phyloP scores from a whole-genome alignment of 1,139 yeast species.

The Kluyveromyces sp. region DNA sequence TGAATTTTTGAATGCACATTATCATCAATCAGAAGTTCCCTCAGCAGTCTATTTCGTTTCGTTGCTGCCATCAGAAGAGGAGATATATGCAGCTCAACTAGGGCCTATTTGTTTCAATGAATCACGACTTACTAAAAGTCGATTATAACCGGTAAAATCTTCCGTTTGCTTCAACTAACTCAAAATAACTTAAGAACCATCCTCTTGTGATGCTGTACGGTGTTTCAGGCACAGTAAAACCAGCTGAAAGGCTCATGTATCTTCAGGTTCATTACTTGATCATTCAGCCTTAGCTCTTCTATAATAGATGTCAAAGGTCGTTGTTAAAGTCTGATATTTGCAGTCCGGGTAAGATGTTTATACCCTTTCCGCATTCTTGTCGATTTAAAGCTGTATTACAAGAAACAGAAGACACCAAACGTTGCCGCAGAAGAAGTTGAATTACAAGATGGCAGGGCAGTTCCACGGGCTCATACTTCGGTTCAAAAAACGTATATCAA shows the following conservation, averaged over 20 bases:
- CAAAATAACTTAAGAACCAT: not conserved
- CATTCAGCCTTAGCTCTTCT: no score
- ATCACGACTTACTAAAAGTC: not conserved
- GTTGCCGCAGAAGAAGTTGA: no score
- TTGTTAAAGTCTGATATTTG: no score
- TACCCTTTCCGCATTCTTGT: no score
- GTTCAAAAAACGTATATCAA: not conserved
- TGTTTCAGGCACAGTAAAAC: not conserved
- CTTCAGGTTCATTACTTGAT: no score
- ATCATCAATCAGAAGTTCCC: slow-evolving; percentile 2
- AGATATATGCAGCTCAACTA: not conserved
- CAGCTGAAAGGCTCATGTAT: not conserved
- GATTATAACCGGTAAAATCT: not conserved
- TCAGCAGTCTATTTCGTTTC: slow-evolving; percentile 2
- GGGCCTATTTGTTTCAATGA: not conserved
- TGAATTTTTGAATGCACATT: slow-evolving; percentile 5
- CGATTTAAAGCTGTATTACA: no score
- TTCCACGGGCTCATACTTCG: not conserved
- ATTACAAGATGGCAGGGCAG: no score
- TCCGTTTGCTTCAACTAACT: not conserved
- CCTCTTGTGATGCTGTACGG: not conserved
- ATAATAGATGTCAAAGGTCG: no score
- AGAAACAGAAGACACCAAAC: no score
- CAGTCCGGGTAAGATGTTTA: no score
- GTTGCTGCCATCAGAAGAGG: not conserved